Percentiles rank a stretch among this genome's conserved stretches.
These are phyloP conservation scores for Trametes punicea DNA, from an alignment of 768 basidiomycete species.

Conservation along the genomic window DNA sequence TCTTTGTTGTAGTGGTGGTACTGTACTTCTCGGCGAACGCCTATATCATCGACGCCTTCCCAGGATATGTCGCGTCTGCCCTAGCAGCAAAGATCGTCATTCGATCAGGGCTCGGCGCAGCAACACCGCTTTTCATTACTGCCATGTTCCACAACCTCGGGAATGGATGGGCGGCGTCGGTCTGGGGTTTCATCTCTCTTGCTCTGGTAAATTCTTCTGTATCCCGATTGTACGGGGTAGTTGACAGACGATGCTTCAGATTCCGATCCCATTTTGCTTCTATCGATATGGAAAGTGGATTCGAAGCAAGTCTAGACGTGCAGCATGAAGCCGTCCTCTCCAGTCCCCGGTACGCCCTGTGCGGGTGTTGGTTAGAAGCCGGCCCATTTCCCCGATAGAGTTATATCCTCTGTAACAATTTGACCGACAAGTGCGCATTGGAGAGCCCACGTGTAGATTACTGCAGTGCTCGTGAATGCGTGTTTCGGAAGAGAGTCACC, in stretches of 20 bases:
- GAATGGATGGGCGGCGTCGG: conserved; percentile 37
- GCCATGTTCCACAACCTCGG: conserved; percentile 40
- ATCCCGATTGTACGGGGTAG: too few relatives aligned
- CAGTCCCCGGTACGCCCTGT: too few relatives aligned
- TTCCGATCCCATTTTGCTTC: conserved; percentile 25
- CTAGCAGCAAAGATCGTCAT: conserved; percentile 39
- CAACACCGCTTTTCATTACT: conserved; percentile 35
- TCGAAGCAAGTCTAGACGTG: conserved; percentile 22
- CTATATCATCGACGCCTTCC: conserved; percentile 41
- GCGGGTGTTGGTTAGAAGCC: too few relatives aligned
- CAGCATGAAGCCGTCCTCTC: neutral
- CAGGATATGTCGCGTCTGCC: conserved; percentile 37
- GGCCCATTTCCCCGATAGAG: neutral
- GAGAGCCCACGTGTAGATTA: too few relatives aligned
- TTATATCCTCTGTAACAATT: neutral
- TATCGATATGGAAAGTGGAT: conserved; percentile 21
- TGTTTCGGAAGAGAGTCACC: too few relatives aligned
- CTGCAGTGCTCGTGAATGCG: neutral
- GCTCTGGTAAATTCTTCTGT: conserved; percentile 32
- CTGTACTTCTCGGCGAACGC: conserved; percentile 40
- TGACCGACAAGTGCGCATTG: too few relatives aligned
- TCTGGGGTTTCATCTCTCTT: conserved; percentile 36
- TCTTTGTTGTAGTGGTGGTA: conserved; percentile 29
- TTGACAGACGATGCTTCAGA: neutral
- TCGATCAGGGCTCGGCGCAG: conserved; percentile 34